Evolutionary conservation across 2,329 filamentous ascomycete species (phyloP), one percentile per base, ranked within the genome.

Genomic region (Pseudocercospora vitis): DNA sequence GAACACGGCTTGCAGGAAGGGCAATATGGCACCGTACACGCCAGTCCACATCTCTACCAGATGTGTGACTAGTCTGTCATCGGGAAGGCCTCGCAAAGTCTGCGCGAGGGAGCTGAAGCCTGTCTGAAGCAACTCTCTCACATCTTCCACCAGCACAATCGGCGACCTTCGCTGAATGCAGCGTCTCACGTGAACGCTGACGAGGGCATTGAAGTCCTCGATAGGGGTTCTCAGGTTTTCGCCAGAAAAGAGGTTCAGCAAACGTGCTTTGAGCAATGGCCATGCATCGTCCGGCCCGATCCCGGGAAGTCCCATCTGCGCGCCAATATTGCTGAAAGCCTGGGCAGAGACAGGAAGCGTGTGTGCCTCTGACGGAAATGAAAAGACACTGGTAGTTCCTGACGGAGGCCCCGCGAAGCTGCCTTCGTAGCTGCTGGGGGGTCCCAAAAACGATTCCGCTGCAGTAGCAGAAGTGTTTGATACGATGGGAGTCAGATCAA

Each of bases 1-100:
- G 68, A 99, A 96, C 1, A 96, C 91, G 1, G 92, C 91, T 74
- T 97, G 92, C 64, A 99, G 85, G 67, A 96, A 97, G 0, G 94
- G 94, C 4, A 97, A 74, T 31, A 97, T 89, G 5, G 83, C 88
- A 2, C 90, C 92, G 65, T 96, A 96, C 0, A 94, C 91, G 42
- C 94, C 85, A 55, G 95, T 83, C 94, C 94, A 99, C 67, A 96
- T 85, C 68, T 96, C 90, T 2, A 96, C 92, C 0, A 99, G 78
- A 52, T 90, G 85, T 0, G 90, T 89, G 18, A 97, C 90, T n/a
- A 97, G 81, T 28, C 87, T 83, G 56, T 96, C 91, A 66, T 97
- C 92, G 0, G 89, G 81, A 0, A 90, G 85, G 40, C 83, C 83
- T 46, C 86, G 82, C 14, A 97, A 76, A 0, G 89, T 91, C 60